A percentile compares a stretch with the other conserved stretches of the same genome.
Conservation (phyloP, 2,329 filamentous ascomycete genomes). For the Beauveria sp. region DNA sequence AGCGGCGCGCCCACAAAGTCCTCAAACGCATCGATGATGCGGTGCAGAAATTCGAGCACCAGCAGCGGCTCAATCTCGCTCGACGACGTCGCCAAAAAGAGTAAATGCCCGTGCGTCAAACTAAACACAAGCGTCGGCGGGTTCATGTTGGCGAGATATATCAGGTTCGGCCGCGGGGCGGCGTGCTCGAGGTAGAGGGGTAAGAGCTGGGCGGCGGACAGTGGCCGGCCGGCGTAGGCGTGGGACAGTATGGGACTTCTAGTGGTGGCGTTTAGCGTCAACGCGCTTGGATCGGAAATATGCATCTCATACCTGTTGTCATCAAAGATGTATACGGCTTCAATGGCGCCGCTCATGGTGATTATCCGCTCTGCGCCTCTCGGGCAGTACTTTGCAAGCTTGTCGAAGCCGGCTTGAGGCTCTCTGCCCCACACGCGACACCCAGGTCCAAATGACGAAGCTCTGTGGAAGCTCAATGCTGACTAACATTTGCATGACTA, state of each 20-base stretch:
- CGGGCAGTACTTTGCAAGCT: neutral
- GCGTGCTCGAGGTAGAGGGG: slow-evolving; percentile 82
- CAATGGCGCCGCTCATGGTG: slow-evolving; percentile 78
- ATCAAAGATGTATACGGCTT: slow-evolving; percentile 95
- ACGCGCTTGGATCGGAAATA: neutral
- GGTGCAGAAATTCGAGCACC: slow-evolving; percentile 88
- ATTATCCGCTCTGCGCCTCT: slow-evolving; percentile 16
- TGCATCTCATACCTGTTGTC: slow-evolving; percentile 65
- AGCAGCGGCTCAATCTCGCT: slow-evolving; percentile 83
- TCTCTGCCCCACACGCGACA: slow-evolving; percentile 10
- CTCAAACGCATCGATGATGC: slow-evolving; percentile 84
- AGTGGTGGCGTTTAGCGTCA: slow-evolving; percentile 18
- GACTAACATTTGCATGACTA: slow-evolving; percentile 4
- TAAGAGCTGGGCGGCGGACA: slow-evolving; percentile 67
- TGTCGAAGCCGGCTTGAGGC: neutral
- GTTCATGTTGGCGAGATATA: slow-evolving; percentile 74
- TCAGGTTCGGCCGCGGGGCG: slow-evolving; percentile 71
- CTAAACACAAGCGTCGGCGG: slow-evolving; percentile 87
- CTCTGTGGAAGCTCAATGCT: slow-evolving; percentile 4
- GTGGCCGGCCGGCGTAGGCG: slow-evolving; percentile 75
- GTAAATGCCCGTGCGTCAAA: slow-evolving; percentile 75
- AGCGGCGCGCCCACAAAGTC: slow-evolving; percentile 88
- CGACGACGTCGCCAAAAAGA: slow-evolving; percentile 79
- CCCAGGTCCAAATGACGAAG: neutral
- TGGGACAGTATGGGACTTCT: slow-evolving; percentile 84